phyloP scores from a whole-genome alignment of 495 filamentous ascomycete genomes.

The Daldinia grandis region DNA sequence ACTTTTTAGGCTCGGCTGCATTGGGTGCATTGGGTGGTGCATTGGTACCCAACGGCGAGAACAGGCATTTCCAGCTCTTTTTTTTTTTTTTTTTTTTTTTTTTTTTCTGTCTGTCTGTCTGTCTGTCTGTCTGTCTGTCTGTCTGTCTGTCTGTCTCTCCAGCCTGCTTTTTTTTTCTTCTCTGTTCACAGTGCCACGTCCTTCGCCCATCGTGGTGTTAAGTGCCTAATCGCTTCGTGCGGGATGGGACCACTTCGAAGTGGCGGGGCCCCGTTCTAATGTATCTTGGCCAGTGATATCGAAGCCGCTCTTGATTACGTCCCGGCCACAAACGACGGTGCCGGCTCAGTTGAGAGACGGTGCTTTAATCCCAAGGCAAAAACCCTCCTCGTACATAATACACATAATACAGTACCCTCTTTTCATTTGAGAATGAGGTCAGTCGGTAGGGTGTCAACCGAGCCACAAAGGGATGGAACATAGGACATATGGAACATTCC shows the following conservation, averaged over 20 bases:
- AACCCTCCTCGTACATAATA: conserved; percentile 29
- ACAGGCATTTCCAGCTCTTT: conserved; percentile 39
- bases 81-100: background rate
- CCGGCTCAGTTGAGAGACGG: conserved; percentile 28
- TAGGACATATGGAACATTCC: conserved; percentile 12
- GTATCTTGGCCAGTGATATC: conserved; percentile 28
- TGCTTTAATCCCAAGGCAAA: conserved; percentile 27
- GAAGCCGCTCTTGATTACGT: conserved; percentile 32
- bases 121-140: too few relatives aligned
- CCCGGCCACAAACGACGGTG: conserved; percentile 30
- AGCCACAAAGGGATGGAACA: conserved; percentile 37
- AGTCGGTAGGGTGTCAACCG: conserved; percentile 40
- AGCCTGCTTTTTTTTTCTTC: conserved; percentile 36
- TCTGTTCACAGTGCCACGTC: conserved; percentile 36
- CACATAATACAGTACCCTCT: conserved; percentile 27
- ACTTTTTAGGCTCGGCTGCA: conserved; percentile 45
- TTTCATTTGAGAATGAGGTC: conserved; percentile 30
- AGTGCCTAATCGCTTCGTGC: conserved; percentile 41
- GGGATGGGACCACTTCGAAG: conserved; percentile 36
- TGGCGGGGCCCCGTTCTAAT: conserved; percentile 33
- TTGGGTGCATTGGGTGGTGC: conserved; percentile 49
- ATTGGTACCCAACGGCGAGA: conserved; percentile 50
- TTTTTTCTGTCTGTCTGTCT: too few relatives aligned
- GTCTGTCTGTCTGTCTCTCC: too few relatives aligned
- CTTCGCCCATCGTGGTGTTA: conserved; percentile 25